Conservation (phyloP, 2,329 filamentous ascomycete genomes). For the Dendryphion nanum region DNA sequence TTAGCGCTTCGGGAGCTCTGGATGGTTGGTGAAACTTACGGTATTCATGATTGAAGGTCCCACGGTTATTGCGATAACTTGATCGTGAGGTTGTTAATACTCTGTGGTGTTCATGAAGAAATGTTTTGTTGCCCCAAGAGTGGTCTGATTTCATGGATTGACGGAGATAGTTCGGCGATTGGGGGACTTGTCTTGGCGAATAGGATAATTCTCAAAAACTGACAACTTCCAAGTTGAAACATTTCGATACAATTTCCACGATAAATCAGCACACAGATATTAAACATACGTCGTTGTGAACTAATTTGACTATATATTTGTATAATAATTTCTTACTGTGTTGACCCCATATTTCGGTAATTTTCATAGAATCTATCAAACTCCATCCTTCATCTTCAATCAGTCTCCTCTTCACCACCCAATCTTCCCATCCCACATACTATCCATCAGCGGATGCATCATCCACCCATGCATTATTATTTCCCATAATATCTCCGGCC, state of each 20-base stretch:
- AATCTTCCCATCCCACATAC: slow-evolving; percentile 14
- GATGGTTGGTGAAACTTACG: slow-evolving; percentile 35
- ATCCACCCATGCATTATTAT: slow-evolving; percentile 13
- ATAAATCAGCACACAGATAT: no score
- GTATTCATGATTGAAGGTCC: slow-evolving; percentile 50
- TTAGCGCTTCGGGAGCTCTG: slow-evolving; percentile 11
- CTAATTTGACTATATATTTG: no score
- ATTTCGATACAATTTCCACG: no score
- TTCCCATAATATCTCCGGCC: slow-evolving; percentile 15
- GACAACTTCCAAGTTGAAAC: no score
- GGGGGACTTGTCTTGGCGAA: background rate
- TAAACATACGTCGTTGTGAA: no score
- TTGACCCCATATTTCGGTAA: no score
- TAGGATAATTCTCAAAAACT: no score
- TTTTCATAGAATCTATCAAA: slow-evolving; percentile 3
- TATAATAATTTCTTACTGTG: no score
- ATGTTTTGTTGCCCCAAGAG: background rate
- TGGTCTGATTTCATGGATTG: slow-evolving; percentile 8
- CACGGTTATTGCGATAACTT: background rate
- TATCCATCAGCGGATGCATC: slow-evolving; percentile 13
- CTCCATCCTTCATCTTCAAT: slow-evolving; percentile 4
- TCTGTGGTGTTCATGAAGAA: slow-evolving; percentile 4
- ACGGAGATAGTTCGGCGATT: slow-evolving; percentile 18
- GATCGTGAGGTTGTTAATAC: background rate
- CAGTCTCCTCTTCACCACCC: slow-evolving; percentile 6